Evolutionary conservation across 2,329 filamentous ascomycete species (phyloP).

Genomic region (Cryphonectria carpinicola): DNA sequence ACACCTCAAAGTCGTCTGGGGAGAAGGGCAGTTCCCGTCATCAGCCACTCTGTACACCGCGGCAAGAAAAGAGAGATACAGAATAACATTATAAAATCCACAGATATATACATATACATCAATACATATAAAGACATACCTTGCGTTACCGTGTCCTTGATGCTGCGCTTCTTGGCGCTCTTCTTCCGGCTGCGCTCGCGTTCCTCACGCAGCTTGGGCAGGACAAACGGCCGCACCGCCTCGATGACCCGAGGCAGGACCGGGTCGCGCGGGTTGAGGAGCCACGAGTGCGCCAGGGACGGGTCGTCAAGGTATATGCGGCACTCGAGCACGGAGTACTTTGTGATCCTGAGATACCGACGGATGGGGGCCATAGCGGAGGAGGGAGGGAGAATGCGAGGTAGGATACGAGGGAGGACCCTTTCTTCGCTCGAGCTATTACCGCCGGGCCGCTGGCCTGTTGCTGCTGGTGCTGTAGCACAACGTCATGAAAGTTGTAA

Average conservation of each 20-base stretch:
- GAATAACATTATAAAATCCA: neutral
- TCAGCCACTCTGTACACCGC: neutral
- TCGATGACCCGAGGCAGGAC: conserved; percentile 83
- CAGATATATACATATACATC: neutral
- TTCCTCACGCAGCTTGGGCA: conserved; percentile 91
- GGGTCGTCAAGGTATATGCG: conserved; percentile 96
- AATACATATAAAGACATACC: conserved; percentile 52
- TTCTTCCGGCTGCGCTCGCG: conserved; percentile 67
- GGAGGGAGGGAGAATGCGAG: neutral
- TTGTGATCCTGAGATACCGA: conserved; percentile 88
- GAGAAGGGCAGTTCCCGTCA: conserved; percentile 3
- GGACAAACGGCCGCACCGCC: conserved; percentile 80
- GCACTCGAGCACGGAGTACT: conserved; percentile 93
- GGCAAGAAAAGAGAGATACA: conserved; percentile 7
- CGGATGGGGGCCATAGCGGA: conserved; percentile 79
- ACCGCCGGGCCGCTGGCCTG: neutral
- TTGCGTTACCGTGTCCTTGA: conserved; percentile 85
- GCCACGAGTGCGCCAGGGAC: conserved; percentile 78
- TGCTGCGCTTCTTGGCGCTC: conserved; percentile 73
- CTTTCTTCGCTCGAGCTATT: neutral
- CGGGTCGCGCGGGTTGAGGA: conserved; percentile 76
- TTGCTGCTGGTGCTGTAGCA: neutral
- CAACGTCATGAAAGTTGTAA: neutral
- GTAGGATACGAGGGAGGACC: neutral
- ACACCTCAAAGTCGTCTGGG: conserved; percentile 91